Conservation (phyloP, 202 grass and related monocot species). For the Dendrocalamus latiflorus region DNA sequence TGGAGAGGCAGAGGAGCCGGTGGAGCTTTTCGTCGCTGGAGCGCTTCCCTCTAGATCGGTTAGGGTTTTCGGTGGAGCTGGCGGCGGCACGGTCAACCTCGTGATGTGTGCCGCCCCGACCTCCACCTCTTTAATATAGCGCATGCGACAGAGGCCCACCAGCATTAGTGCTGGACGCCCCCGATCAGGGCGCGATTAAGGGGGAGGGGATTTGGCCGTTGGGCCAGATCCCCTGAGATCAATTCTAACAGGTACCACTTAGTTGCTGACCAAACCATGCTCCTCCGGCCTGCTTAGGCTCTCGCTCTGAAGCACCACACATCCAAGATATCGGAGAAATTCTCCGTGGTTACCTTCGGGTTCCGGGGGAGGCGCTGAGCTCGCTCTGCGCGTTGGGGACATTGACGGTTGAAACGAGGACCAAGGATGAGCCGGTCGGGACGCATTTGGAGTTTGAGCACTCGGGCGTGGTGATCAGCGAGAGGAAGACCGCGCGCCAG, state of each 20-base stretch:
- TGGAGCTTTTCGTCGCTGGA: too few relatives aligned
- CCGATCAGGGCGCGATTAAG: too few relatives aligned
- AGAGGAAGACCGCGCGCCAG: slow-evolving; percentile 72
- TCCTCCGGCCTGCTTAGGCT: slow-evolving; percentile 20
- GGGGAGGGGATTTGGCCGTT: too few relatives aligned
- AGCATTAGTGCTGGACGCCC: too few relatives aligned
- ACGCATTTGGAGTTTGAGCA: slow-evolving; percentile 76
- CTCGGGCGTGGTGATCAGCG: slow-evolving; percentile 55
- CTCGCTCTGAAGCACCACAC: slow-evolving; percentile 92
- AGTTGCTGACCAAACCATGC: neutral
- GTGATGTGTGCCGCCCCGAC: too few relatives aligned
- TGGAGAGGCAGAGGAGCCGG: too few relatives aligned
- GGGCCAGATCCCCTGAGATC: too few relatives aligned
- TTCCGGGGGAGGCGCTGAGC: slow-evolving; percentile 83
- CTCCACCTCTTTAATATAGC: too few relatives aligned
- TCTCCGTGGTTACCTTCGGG: slow-evolving; percentile 74
- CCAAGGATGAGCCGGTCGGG: slow-evolving; percentile 56
- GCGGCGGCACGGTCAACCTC: too few relatives aligned
- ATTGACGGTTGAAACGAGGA: slow-evolving; percentile 74
- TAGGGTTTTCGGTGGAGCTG: too few relatives aligned
- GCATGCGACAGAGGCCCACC: too few relatives aligned
- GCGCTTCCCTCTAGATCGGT: too few relatives aligned
- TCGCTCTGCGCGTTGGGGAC: slow-evolving; percentile 74
- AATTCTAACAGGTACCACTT: neutral
- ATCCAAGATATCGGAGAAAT: slow-evolving; percentile 81